Percentiles rank a stretch among this genome's conserved stretches.
These are phyloP conservation scores for Colletotrichum incanum DNA, from an alignment of 2,329 filamentous ascomycete genomes.

Conservation along the genomic window DNA sequence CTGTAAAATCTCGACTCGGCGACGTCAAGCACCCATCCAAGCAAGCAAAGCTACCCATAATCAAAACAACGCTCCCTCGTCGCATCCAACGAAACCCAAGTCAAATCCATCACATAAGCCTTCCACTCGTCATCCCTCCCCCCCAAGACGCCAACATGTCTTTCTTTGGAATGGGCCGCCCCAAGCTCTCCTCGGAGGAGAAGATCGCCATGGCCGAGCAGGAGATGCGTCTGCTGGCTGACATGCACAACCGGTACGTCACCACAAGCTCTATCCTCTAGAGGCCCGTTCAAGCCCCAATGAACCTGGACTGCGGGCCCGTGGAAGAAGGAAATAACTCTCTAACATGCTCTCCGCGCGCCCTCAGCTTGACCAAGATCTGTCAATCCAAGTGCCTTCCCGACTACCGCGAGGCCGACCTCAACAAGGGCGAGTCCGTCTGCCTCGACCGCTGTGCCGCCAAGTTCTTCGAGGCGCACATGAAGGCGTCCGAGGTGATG, in stretches of 20 bases:
- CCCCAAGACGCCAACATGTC: constrained; percentile 55
- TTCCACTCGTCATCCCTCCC: not conserved
- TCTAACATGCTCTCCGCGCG: constrained; percentile 10
- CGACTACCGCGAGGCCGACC: constrained; percentile 94
- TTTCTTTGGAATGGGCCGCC: constrained; percentile 68
- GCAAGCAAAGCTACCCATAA: constrained; percentile 24
- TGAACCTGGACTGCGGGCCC: not conserved
- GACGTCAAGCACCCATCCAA: constrained; percentile 28
- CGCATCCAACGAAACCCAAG: constrained; percentile 4
- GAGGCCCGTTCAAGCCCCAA: not conserved
- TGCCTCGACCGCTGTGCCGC: constrained; percentile 97
- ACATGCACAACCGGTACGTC: constrained; percentile 95
- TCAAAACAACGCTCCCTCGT: constrained; percentile 17
- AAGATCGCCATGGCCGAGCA: constrained; percentile 97
- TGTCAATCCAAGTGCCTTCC: constrained; percentile 97
- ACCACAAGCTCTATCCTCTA: not conserved
- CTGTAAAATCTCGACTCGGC: constrained; percentile 43
- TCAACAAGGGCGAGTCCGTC: constrained; percentile 99
- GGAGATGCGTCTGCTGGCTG: constrained; percentile 97
- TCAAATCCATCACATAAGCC: not conserved
- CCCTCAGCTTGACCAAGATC: constrained; percentile 81
- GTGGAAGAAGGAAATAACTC: not conserved
- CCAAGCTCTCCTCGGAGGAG: constrained; percentile 93
- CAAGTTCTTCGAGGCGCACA: constrained; percentile 99
- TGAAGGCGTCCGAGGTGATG: constrained; percentile 98